phyloP scores from a whole-genome alignment of 345 rosid genomes.

The Euclidium syriacum region DNA sequence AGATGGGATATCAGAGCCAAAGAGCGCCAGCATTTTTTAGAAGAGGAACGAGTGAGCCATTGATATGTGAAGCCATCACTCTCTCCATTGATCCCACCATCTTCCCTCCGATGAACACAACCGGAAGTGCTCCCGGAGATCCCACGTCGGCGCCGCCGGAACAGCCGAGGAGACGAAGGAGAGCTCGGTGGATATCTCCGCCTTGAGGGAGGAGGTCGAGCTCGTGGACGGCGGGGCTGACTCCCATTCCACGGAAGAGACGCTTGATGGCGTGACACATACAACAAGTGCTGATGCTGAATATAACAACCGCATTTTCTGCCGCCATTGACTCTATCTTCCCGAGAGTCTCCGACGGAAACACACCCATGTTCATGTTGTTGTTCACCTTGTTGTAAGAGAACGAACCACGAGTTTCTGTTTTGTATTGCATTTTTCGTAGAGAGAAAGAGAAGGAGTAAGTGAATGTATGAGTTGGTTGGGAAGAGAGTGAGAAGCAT shows the following conservation, averaged over 20 bases:
- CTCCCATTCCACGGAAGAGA: conserved; percentile 82
- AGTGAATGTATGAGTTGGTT: background rate
- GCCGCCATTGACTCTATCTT: conserved; percentile 41
- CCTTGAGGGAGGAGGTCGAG: conserved; percentile 56
- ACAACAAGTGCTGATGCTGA: conserved; percentile 83
- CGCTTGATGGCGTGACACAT: conserved; percentile 96
- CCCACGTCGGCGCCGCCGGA: conserved; percentile 38
- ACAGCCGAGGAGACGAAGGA: conserved; percentile 34
- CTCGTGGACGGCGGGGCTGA: conserved; percentile 77
- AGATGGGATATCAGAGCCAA: conserved; percentile 59
- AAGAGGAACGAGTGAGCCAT: conserved; percentile 79
- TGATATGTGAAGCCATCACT: conserved; percentile 90
- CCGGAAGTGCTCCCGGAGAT: conserved; percentile 41
- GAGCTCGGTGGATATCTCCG: conserved; percentile 28
- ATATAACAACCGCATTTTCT: conserved; percentile 72
- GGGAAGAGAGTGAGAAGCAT: conserved; percentile 8
- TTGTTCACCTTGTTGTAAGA: conserved; percentile 15
- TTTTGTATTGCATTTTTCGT: conserved; percentile 26
- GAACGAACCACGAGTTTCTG: conserved; percentile 15
- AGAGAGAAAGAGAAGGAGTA: background rate
- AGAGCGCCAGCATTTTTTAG: conserved; percentile 97
- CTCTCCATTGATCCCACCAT: conserved; percentile 81
- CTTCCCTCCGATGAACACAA: conserved; percentile 78
- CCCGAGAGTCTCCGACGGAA: conserved; percentile 21
- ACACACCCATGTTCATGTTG: conserved; percentile 15